Base-by-base conservation (phyloP, 176 grass and related monocot genomes). In the Zoysia pacifica region DNA sequence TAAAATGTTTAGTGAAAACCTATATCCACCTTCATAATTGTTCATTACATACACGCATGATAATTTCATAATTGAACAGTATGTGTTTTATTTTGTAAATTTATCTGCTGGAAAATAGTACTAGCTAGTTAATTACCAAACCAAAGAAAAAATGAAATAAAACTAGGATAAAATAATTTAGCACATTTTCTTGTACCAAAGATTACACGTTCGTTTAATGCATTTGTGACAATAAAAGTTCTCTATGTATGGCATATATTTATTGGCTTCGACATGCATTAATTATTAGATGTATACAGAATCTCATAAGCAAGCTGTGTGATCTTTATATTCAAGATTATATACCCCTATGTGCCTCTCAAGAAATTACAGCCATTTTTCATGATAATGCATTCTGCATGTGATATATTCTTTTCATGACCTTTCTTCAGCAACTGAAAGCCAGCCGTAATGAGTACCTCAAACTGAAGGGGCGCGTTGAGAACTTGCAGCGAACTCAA, bases 381-480 rank as follows among this genome's bases (percentile, higher is more conserved):
- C 28, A 56, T 36, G 45, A 38, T 60, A 11, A 46, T 81, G 5
- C 0, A 40, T 41, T 66, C 35, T 77, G 61, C 58, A 19, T 5
- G 72, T 71, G 1, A 48, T 49, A 64, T 72, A 62, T 36, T 62
- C 51, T 16, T 76, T 62, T 81, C 61, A 76, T 73, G 11, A 62
- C 7, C 1, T 68, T 68, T 45, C 11, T 54, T 74, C 85, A 91
- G 89, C 72, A 87, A 84, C 9, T 91, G 71, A 90, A 89, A 78
- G 82, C 41, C 63, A 91, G 89, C 62, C 86, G 86, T n/a, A 90
- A 94, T 15, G 92, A 94, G 59, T 94, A 91, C 77, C 73, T 94
- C 45, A 94, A 94, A 60, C 73, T 94, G 39, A 94, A 91, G 65
- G 77, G 89, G 40, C 72, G 86, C 2, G 89, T 94, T 54, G 92